Evolutionary conservation across 2,329 filamentous ascomycete genomes (phyloP).

Genomic region (Claviceps arundinis): DNA sequence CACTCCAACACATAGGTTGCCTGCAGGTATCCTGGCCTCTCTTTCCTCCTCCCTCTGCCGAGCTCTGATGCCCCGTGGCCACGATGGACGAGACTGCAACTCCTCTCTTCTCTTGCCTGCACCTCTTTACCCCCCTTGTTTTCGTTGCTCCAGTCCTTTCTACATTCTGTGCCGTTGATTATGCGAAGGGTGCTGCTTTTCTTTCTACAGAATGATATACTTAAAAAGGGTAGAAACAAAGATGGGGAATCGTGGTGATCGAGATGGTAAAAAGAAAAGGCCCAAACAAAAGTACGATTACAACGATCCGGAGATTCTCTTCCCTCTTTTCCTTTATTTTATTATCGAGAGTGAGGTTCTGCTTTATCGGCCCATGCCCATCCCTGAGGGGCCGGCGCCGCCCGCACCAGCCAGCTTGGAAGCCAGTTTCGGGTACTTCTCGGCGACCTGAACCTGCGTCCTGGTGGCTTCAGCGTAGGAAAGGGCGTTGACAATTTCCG

Average conservation of each 20-base stretch:
- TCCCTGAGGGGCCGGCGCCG: conserved; percentile 19
- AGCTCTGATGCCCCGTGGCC: not conserved
- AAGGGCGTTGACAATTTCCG: conserved; percentile 89
- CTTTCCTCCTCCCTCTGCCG: no score
- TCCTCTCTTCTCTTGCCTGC: not conserved
- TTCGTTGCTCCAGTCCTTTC: not conserved
- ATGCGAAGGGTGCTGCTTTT: not conserved
- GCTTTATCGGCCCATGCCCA: conserved; percentile 24
- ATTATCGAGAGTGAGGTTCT: not conserved
- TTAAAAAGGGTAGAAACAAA: not conserved
- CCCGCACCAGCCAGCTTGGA: conserved; percentile 43
- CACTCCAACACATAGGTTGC: no score
- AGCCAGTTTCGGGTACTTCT: conserved; percentile 72
- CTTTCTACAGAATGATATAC: not conserved
- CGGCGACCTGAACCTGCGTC: conserved; percentile 85
- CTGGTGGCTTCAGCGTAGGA: conserved; percentile 95
- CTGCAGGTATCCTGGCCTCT: no score
- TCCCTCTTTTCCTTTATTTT: not conserved
- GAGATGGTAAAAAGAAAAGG: not conserved
- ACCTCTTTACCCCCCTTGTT: not conserved
- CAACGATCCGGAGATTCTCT: not conserved
- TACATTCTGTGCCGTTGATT: not conserved
- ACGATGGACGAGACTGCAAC: not conserved
- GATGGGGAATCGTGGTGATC: not conserved
- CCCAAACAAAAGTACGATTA: not conserved